These are phyloP conservation scores for Amesomyces nigricolor DNA, from an alignment of 2,329 filamentous ascomycete species.

Conservation along the genomic window DNA sequence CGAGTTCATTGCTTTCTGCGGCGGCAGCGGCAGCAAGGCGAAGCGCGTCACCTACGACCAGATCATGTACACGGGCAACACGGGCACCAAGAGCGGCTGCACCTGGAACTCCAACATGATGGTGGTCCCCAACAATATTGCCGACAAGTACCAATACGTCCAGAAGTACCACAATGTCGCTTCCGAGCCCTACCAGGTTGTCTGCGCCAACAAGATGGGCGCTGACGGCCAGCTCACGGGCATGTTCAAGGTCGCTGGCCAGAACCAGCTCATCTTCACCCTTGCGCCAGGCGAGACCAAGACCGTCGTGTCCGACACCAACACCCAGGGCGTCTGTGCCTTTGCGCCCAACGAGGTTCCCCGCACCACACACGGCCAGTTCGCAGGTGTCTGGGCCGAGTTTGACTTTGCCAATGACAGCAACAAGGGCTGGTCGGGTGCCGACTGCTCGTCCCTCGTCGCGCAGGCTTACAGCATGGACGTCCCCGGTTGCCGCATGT, in stretches of 20 bases:
- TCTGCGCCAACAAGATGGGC: slow-evolving; percentile 51
- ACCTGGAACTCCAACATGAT: slow-evolving; percentile 49
- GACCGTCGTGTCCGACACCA: slow-evolving; percentile 40
- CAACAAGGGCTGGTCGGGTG: slow-evolving; percentile 47
- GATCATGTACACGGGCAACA: slow-evolving; percentile 45
- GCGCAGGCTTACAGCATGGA: slow-evolving; percentile 35
- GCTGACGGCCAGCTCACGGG: slow-evolving; percentile 40
- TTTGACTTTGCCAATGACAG: slow-evolving; percentile 41
- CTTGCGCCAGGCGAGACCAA: slow-evolving; percentile 35
- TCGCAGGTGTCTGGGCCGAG: slow-evolving; percentile 45
- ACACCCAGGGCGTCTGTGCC: slow-evolving; percentile 46
- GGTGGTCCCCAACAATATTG: slow-evolving; percentile 35
- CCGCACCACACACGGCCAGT: slow-evolving; percentile 37
- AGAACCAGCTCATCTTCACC: slow-evolving; percentile 38
- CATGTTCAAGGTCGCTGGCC: slow-evolving; percentile 36
- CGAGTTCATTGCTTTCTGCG: slow-evolving; percentile 32
- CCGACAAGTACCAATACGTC: slow-evolving; percentile 41
- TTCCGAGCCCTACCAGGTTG: slow-evolving; percentile 33
- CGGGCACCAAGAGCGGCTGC: slow-evolving; percentile 31
- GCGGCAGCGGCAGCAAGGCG: slow-evolving; percentile 27
- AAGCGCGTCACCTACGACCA: slow-evolving; percentile 45
- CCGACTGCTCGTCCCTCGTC: slow-evolving; percentile 46
- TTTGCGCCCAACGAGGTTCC: slow-evolving; percentile 35
- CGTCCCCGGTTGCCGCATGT: slow-evolving; percentile 35
- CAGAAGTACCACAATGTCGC: slow-evolving; percentile 36